Percentiles rank a stretch among this genome's conserved stretches.
These are phyloP conservation scores for Kurtzmaniella quercitrusa DNA, from an alignment of 1,139 yeast species.

Conservation along the genomic window DNA sequence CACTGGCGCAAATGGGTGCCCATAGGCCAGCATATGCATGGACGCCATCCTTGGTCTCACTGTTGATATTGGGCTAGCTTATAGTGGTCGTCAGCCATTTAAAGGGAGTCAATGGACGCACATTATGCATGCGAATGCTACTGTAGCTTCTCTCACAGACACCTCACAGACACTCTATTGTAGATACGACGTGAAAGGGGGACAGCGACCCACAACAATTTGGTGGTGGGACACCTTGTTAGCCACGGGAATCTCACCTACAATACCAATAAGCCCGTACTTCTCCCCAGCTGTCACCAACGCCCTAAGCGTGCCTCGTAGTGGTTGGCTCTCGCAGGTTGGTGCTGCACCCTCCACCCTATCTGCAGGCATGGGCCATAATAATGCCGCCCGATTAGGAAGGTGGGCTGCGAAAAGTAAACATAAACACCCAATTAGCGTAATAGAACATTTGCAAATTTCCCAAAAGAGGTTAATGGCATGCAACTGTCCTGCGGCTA, in stretches of 20 bases:
- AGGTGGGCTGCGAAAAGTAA: neutral
- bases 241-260: too few species aligned
- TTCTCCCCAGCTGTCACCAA: too few species aligned
- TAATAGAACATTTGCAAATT: slow-evolving; percentile 1
- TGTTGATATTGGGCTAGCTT: too few species aligned
- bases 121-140: neutral
- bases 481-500: neutral
- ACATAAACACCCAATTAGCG: neutral
- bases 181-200: too few species aligned
- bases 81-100: neutral
- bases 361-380: neutral
- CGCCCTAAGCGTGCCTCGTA: too few species aligned
- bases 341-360: neutral
- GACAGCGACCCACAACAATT: too few species aligned
- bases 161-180: too few species aligned
- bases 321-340: neutral
- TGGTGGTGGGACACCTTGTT: too few species aligned
- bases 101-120: neutral
- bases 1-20: too few species aligned
- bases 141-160: neutral
- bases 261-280: too few species aligned
- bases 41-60: too few species aligned
- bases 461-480: slow-evolving; percentile 2
- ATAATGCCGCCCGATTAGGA: neutral
- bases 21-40: too few species aligned